Conservation (phyloP, 1,284 basidiomycete genomes). For the Heterobasidion annosum region DNA sequence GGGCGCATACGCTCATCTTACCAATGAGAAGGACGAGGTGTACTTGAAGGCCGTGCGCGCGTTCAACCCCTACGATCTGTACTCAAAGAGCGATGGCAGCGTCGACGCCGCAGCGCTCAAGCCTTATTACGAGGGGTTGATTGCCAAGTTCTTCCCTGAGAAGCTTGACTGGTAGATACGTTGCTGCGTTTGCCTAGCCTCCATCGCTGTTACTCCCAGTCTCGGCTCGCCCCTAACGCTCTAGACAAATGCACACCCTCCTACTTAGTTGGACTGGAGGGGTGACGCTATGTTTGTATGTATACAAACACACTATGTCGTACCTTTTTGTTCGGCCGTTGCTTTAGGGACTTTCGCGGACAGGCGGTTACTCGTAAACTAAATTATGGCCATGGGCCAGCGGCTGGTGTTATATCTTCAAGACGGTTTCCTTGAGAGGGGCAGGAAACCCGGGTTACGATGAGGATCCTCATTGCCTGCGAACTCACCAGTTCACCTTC, state of each 20-base stretch:
- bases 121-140: slow-evolving; percentile 78
- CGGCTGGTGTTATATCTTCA: too few species aligned
- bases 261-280: too few species aligned
- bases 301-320: too few species aligned
- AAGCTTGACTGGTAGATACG: slow-evolving; percentile 10
- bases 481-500: too few species aligned
- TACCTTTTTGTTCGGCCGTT: too few species aligned
- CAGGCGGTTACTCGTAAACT: too few species aligned
- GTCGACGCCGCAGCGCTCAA: slow-evolving; percentile 56
- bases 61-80: slow-evolving; percentile 88
- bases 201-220: background rate
- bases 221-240: background rate
- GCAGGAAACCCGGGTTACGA: too few species aligned
- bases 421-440: too few species aligned
- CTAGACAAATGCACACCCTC: background rate
- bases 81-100: slow-evolving; percentile 78
- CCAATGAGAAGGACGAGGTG: slow-evolving; percentile 55
- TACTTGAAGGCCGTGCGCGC: slow-evolving; percentile 62
- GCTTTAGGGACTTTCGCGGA: too few species aligned
- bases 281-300: too few species aligned
- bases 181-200: background rate
- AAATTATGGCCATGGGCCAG: too few species aligned
- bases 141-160: slow-evolving; percentile 76
- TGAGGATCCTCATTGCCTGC: too few species aligned
- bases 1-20: slow-evolving; percentile 73